Evolutionary conservation across 78 protist species (phyloP).

Genomic region (Planoprotostelium fungivorum): DNA sequence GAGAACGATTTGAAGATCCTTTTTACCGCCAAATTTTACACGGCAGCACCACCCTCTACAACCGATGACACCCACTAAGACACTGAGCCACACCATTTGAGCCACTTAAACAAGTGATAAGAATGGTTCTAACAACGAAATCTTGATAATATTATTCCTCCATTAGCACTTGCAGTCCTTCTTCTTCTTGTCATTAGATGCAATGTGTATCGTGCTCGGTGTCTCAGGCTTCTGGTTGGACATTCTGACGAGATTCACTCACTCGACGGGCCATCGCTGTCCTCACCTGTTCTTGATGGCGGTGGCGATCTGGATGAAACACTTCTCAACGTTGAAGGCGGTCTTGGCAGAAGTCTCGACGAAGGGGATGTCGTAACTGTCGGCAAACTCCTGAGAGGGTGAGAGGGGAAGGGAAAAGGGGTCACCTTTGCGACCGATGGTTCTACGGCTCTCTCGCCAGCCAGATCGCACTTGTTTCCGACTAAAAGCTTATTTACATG

Average conservation of each 20-base stretch:
- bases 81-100: too few species aligned
- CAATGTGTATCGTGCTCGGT: not conserved
- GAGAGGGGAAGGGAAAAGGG: not conserved
- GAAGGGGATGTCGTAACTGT: constrained; percentile 88
- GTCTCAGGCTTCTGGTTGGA: not conserved
- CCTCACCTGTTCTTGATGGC: constrained; percentile 80
- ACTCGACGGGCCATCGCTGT: not conserved
- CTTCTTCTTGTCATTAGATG: not conserved
- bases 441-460: constrained; percentile 81
- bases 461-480: constrained; percentile 98
- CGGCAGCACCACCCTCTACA: too few species aligned
- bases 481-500: constrained; percentile 97
- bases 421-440: constrained; percentile 57
- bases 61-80: too few species aligned
- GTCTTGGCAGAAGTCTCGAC: constrained; percentile 97
- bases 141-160: not conserved
- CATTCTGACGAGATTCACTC: not conserved
- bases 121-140: too few species aligned
- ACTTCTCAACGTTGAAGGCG: constrained; percentile 95
- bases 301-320: constrained; percentile 95
- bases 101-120: too few species aligned
- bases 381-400: constrained; percentile 77
- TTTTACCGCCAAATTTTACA: not conserved
- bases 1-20: not conserved
- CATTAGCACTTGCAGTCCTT: not conserved